Conservation (phyloP, 2,329 filamentous ascomycete genomes). For the Drechmeria coniospora region DNA sequence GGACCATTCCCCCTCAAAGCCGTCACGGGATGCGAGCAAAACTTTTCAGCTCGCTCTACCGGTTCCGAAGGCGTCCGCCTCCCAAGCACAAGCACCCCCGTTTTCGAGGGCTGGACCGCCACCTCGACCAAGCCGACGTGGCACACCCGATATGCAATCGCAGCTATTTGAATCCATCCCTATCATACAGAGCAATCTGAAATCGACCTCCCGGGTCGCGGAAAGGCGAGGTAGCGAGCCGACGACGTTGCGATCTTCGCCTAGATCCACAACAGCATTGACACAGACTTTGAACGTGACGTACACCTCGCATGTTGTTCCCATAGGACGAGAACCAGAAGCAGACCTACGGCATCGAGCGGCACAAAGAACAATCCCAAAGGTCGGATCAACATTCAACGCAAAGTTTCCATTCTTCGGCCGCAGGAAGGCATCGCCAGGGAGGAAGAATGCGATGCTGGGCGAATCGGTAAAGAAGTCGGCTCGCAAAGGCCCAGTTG, state of each 20-base stretch:
- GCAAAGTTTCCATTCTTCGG: slow-evolving; percentile 66
- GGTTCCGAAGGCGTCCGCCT: slow-evolving; percentile 15
- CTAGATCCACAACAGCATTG: slow-evolving; percentile 19
- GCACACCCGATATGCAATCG: slow-evolving; percentile 44
- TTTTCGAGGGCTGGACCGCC: slow-evolving; percentile 29
- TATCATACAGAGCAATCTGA: slow-evolving; percentile 48
- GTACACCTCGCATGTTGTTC: slow-evolving; percentile 17
- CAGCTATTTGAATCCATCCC: slow-evolving; percentile 36
- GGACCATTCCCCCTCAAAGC: slow-evolving; percentile 23
- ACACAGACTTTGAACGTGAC: slow-evolving; percentile 13
- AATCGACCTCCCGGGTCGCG: slow-evolving; percentile 27
- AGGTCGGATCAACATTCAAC: slow-evolving; percentile 35
- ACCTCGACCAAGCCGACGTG: slow-evolving; percentile 51
- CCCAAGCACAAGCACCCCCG: slow-evolving; percentile 11
- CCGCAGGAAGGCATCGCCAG: slow-evolving; percentile 48
- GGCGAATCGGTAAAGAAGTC: slow-evolving; percentile 21
- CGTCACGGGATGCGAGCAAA: slow-evolving; percentile 15
- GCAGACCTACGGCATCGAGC: slow-evolving; percentile 2
- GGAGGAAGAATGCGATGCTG: slow-evolving; percentile 33
- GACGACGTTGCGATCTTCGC: slow-evolving; percentile 14
- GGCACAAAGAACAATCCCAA: slow-evolving; percentile 37
- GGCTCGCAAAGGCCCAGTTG: slow-evolving; percentile 61
- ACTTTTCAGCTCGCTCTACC: slow-evolving; percentile 16
- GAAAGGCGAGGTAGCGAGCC: slow-evolving; percentile 31
- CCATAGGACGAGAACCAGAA: slow-evolving; percentile 10